Evolutionary conservation across 441 rosid species (phyloP), one percentile per base, ranked within the genome.

Genomic region (Hypseocharis bilobata): DNA sequence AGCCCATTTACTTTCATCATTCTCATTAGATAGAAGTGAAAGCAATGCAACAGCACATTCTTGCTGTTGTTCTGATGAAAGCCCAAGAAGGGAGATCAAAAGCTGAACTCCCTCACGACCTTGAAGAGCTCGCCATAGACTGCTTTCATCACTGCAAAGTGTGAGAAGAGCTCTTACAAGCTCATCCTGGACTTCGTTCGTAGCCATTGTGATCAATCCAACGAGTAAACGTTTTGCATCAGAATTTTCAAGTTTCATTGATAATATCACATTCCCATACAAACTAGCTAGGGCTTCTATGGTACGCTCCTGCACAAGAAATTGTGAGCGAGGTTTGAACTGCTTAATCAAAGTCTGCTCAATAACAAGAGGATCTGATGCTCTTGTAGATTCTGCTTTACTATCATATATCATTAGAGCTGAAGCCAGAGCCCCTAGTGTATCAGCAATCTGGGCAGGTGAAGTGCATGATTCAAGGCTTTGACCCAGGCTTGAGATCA

Each of bases 1-100:
- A 52, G 99, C 99, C 99, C 99, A 95, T 81, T 95, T 95, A 77
- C 99, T 95, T 74, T 95, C 99, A 76, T 95, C 99, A 56, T 92
- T 90, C 84, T 95, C 96, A 69, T 88, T 84, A 27, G 99, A 90
- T 63, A 95, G 75, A 72, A 95, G 94, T 74, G 86, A 87, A 68
- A 95, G 93, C 80, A 95, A 85, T 59, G 97, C 96, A 79, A 95
- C 99, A 29, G 98, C 95, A 84, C 98, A 90, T 81, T 95, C 99
- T 77, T 95, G 99, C 77, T 95, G 99, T 72, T 92, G 98, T 73
- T 95, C 99, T 27, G 98, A 92, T 57, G 99, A 95, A 73, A 95
- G 93, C 69, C 99, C 99, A 10, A 95, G 96, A 79, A 95, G 99
- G 68, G 98, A 95, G 77, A 95, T 95, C 80, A 95, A 67, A 76